These are phyloP conservation scores for Globisporangium cederbergense DNA, from an alignment of 352 stramenopile species.

Conservation along the genomic window DNA sequence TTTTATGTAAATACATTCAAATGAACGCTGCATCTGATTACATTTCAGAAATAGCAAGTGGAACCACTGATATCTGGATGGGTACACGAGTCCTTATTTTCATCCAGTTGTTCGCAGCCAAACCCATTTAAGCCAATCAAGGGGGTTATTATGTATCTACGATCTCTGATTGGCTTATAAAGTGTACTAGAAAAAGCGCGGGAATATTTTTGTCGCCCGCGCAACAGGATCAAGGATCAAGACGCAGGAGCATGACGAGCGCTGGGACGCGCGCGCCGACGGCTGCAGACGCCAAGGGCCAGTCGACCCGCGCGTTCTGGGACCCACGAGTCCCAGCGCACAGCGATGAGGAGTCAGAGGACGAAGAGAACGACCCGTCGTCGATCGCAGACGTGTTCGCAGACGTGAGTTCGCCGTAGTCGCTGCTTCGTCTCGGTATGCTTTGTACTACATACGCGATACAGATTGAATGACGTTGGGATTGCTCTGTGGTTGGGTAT, in stretches of 20 bases:
- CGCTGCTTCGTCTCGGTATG: too few species aligned
- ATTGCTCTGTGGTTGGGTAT: background rate
- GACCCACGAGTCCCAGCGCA: background rate
- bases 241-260: background rate
- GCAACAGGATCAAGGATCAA: background rate
- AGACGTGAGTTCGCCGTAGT: constrained; percentile 31
- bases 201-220: constrained; percentile 2
- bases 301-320: constrained; percentile 3
- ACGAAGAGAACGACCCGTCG: constrained; percentile 37
- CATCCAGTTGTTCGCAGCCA: background rate
- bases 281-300: background rate
- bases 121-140: too few species aligned
- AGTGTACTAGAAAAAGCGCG: constrained; percentile 1
- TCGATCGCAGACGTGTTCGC: constrained; percentile 68
- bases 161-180: background rate
- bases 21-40: too few species aligned
- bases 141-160: background rate
- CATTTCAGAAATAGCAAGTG: background rate
- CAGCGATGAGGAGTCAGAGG: constrained; percentile 14
- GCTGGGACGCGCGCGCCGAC: background rate
- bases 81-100: constrained; percentile 10
- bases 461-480: too few species aligned
- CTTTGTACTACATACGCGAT: too few species aligned
- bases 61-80: background rate
- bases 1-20: too few species aligned